Conservation (phyloP, 2,329 filamentous ascomycete species). For the Cercospora sojina region DNA sequence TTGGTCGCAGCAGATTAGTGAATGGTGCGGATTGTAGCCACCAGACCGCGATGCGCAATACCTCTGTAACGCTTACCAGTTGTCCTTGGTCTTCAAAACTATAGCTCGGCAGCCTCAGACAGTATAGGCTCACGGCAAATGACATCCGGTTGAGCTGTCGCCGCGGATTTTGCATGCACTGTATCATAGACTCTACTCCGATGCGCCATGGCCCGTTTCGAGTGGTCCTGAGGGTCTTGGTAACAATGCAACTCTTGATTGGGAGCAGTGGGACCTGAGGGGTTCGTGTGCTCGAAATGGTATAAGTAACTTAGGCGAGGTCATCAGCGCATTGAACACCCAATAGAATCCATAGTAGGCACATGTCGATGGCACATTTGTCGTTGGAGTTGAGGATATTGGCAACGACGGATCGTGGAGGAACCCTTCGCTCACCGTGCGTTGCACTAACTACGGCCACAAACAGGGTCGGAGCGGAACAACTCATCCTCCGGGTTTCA, state of each 20-base stretch:
- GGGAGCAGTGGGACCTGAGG: too few species aligned
- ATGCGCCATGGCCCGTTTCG: too few species aligned
- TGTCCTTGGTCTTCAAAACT: background rate
- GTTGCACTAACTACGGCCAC: background rate
- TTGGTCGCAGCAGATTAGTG: background rate
- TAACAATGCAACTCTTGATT: too few species aligned
- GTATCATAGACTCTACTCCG: background rate
- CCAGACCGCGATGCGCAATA: background rate
- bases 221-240: too few species aligned
- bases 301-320: too few species aligned
- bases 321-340: too few species aligned
- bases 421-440: background rate
- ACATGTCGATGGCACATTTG: background rate
- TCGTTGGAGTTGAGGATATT: background rate
- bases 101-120: background rate
- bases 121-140: background rate
- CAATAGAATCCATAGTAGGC: too few species aligned
- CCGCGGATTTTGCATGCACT: background rate
- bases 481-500: background rate
- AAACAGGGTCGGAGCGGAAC: background rate
- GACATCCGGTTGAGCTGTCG: background rate
- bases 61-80: background rate
- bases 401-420: background rate
- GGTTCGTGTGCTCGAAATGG: too few species aligned
- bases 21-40: background rate